Evolutionary conservation across 2,329 filamentous ascomycete genomes (phyloP).

Genomic region (Sphaerulina vaccinii): DNA sequence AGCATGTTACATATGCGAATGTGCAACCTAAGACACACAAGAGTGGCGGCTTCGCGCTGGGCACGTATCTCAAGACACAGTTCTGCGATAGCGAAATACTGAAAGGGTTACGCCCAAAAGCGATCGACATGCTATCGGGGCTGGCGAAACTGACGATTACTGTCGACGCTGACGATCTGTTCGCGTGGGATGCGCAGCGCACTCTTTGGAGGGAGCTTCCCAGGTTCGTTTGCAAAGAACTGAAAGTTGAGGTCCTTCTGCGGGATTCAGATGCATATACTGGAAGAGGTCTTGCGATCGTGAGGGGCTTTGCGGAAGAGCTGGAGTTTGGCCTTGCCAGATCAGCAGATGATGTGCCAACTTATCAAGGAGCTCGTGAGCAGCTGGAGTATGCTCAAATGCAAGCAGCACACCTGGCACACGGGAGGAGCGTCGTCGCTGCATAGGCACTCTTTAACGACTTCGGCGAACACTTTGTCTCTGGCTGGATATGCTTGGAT

Average conservation of each 20-base stretch:
- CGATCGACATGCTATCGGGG: not conserved
- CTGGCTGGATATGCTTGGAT: too few species aligned
- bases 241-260: not conserved
- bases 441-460: too few species aligned
- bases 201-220: not conserved
- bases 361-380: not conserved
- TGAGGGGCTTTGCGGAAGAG: not conserved
- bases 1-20: not conserved
- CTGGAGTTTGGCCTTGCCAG: constrained; percentile 5
- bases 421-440: too few species aligned
- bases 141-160: not conserved
- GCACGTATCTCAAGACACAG: not conserved
- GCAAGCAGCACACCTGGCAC: not conserved
- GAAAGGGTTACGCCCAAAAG: not conserved
- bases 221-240: not conserved
- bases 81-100: not conserved
- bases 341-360: not conserved
- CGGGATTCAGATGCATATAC: not conserved
- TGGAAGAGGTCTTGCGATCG: not conserved
- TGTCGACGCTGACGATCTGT: not conserved
- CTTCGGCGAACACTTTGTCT: too few species aligned
- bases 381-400: not conserved
- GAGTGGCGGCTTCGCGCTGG: not conserved
- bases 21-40: not conserved
- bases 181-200: not conserved